Evolutionary conservation across 371 early-diverging fungal species (phyloP).

Genomic region (Haplosporangium sp.): DNA sequence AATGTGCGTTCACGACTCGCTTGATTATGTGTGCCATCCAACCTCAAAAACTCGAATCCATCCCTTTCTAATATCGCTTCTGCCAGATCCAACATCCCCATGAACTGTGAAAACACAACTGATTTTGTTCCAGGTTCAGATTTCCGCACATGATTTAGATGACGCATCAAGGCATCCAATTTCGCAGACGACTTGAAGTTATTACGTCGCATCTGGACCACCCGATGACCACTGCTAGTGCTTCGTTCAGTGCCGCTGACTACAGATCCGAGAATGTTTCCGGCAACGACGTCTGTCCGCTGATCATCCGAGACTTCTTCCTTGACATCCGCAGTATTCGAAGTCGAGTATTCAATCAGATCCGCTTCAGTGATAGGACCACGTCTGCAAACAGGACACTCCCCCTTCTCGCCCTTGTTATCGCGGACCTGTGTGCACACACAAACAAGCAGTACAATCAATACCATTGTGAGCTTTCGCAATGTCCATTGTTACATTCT

Average conservation of each 20-base stretch:
- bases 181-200: constrained; percentile 72
- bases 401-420: constrained; percentile 62
- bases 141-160: constrained; percentile 50
- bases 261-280: constrained; percentile 26
- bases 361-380: constrained; percentile 63
- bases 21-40: constrained; percentile 80
- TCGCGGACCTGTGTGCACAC: constrained; percentile 59
- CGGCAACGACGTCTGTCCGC: constrained; percentile 25
- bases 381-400: constrained; percentile 74
- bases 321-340: constrained; percentile 9
- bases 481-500: background rate
- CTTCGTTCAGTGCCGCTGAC: constrained; percentile 1
- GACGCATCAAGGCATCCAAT: constrained; percentile 66
- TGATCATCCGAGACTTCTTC: background rate
- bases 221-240: constrained; percentile 11
- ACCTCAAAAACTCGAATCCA: constrained; percentile 63
- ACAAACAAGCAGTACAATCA: background rate
- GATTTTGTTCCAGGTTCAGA: constrained; percentile 52
- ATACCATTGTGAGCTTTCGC: background rate
- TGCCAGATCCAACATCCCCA: constrained; percentile 73
- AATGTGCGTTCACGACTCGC: constrained; percentile 69
- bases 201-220: constrained; percentile 56
- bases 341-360: constrained; percentile 60
- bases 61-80: constrained; percentile 64
- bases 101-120: constrained; percentile 91